Percentiles rank a stretch among this genome's conserved stretches.
Evolutionary conservation across 805 yeast species (phyloP).

Genomic region (Lipomyces lipofer): DNA sequence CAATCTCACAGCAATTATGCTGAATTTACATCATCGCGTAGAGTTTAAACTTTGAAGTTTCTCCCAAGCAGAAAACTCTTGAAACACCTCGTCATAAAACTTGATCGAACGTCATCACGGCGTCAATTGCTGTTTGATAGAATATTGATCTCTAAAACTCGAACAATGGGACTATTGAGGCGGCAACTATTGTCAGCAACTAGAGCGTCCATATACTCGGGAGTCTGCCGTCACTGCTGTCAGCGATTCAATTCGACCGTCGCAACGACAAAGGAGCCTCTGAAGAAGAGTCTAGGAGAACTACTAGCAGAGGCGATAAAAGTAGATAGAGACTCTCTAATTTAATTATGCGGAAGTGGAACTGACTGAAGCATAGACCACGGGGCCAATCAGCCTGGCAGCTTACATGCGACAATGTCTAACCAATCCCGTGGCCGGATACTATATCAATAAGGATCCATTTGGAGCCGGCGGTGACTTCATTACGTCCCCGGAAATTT

Average conservation of each 20-base stretch:
- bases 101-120: too few relatives aligned
- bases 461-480: constrained; percentile 71
- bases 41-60: too few relatives aligned
- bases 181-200: too few relatives aligned
- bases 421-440: constrained; percentile 74
- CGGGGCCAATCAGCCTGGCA: constrained; percentile 75
- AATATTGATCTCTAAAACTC: too few relatives aligned
- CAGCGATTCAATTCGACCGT: too few relatives aligned
- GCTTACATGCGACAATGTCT: constrained; percentile 80
- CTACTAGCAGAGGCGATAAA: constrained; percentile 40
- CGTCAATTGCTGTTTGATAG: too few relatives aligned
- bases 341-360: background rate
- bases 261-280: background rate
- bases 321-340: constrained; percentile 10
- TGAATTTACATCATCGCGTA: too few relatives aligned
- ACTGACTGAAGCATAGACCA: constrained; percentile 46
- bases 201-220: too few relatives aligned
- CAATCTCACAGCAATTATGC: too few relatives aligned
- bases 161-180: background rate
- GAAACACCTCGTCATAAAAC: too few relatives aligned
- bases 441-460: constrained; percentile 77
- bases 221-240: too few relatives aligned
- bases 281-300: constrained; percentile 35
- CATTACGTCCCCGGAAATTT: constrained; percentile 82
- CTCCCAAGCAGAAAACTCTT: too few relatives aligned